Percentiles rank a stretch among this genome's conserved stretches.
These are phyloP conservation scores for Trichoderma guizhouense DNA, from an alignment of 2,329 filamentous ascomycete genomes.

Conservation along the genomic window DNA sequence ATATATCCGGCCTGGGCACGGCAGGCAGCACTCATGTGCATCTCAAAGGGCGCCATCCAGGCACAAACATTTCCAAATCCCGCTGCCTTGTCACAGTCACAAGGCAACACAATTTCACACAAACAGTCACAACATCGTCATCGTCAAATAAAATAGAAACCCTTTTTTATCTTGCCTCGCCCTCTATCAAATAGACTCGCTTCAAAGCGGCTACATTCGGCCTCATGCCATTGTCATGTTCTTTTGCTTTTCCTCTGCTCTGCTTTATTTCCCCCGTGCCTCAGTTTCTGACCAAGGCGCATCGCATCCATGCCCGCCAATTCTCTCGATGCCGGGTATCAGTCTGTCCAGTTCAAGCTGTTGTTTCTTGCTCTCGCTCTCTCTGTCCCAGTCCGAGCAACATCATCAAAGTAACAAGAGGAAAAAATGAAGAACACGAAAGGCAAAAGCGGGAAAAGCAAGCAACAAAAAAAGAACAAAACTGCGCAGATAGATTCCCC, in stretches of 20 bases:
- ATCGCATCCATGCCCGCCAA: not conserved
- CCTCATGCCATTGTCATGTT: not conserved
- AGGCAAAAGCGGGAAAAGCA: not conserved
- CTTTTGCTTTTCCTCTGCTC: not conserved
- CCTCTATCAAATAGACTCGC: conserved; percentile 6
- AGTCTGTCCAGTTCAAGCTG: conserved; percentile 1
- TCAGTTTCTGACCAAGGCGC: not conserved
- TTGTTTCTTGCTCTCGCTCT: not conserved
- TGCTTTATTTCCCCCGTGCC: not conserved
- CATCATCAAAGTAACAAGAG: conserved; percentile 9
- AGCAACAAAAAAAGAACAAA: conserved; percentile 18
- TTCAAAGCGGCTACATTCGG: not conserved
- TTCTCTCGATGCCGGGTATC: not conserved
- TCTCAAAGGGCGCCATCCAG: not conserved
- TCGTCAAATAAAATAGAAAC: not conserved
- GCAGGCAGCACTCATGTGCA: not conserved
- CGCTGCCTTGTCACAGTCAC: not conserved
- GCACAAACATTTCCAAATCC: not conserved
- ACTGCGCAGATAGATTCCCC: conserved; percentile 26
- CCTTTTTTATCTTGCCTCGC: not conserved
- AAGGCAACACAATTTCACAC: not conserved
- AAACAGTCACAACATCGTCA: not conserved
- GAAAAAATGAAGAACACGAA: not conserved
- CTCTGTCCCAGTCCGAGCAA: conserved; percentile 8
- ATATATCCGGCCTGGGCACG: not conserved